Conservation (phyloP, 768 basidiomycete species). For the Kwoniella dendrophila region DNA sequence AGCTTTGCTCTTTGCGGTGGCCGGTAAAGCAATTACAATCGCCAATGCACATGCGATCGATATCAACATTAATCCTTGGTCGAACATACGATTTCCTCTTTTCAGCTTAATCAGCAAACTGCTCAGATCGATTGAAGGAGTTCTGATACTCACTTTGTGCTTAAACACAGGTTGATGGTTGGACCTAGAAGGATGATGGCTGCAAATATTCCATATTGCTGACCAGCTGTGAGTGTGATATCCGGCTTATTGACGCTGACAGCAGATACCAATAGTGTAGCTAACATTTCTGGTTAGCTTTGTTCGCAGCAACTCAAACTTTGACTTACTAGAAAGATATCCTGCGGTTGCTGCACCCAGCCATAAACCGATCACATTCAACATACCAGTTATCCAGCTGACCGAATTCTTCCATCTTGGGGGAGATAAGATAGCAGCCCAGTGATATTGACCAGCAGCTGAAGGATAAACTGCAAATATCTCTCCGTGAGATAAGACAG, state of each 20-base stretch:
- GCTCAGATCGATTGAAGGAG: background rate
- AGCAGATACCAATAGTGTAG: background rate
- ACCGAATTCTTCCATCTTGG: slow-evolving; percentile 12
- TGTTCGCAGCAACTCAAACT: background rate
- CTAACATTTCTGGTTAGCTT: background rate
- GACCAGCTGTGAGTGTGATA: slow-evolving; percentile 7
- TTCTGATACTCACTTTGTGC: slow-evolving; percentile 2
- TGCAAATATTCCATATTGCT: slow-evolving; percentile 23
- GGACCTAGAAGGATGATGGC: slow-evolving; percentile 16
- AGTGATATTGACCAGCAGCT: slow-evolving; percentile 39
- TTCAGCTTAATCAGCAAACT: too few relatives aligned
- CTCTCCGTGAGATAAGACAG: slow-evolving; percentile 21
- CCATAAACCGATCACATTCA: slow-evolving; percentile 25
- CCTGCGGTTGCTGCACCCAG: slow-evolving; percentile 16
- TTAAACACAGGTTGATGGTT: background rate
- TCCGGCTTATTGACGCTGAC: slow-evolving; percentile 25
- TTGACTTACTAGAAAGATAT: slow-evolving; percentile 23
- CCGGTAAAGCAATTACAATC: slow-evolving; percentile 26
- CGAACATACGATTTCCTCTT: slow-evolving; percentile 1
- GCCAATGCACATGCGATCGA: slow-evolving; percentile 10
- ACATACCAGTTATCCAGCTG: slow-evolving; percentile 21
- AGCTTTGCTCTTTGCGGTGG: slow-evolving; percentile 18
- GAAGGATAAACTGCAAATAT: slow-evolving; percentile 30
- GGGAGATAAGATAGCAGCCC: slow-evolving; percentile 26
- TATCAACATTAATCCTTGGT: slow-evolving; percentile 9